These are phyloP conservation scores for Claviceps paspali DNA, from an alignment of 2,329 filamentous ascomycete genomes.

Conservation along the genomic window DNA sequence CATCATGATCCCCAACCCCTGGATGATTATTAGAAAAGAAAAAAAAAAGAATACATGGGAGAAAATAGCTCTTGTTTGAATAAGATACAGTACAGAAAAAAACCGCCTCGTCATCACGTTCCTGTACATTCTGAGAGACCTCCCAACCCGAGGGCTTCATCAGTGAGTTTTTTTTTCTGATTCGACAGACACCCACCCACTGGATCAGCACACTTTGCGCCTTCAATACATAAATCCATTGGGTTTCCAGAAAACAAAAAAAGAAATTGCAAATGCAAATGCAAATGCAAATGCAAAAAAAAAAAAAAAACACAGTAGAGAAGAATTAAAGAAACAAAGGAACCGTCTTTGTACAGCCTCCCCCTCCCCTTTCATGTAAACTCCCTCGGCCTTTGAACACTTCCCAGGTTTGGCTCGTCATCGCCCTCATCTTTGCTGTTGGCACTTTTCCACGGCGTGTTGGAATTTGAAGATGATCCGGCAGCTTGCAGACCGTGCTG, in stretches of 20 bases:
- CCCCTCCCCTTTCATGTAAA: constrained; percentile 12
- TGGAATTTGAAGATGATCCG: constrained; percentile 11
- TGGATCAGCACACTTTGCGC: neutral
- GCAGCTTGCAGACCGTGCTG: constrained; percentile 15
- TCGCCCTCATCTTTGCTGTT: constrained; percentile 15
- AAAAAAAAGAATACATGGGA: too few relatives aligned
- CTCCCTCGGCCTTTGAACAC: constrained; percentile 18
- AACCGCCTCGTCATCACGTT: too few relatives aligned
- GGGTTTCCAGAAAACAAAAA: neutral
- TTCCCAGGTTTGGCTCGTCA: constrained; percentile 16
- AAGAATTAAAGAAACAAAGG: neutral
- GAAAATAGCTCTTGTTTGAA: too few relatives aligned
- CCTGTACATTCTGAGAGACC: too few relatives aligned
- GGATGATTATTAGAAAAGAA: too few relatives aligned
- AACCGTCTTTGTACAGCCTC: neutral
- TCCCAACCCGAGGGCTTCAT: too few relatives aligned
- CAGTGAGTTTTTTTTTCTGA: too few relatives aligned
- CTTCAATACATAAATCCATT: neutral
- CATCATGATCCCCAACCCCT: too few relatives aligned
- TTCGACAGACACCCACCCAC: neutral
- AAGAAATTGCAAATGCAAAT: neutral
- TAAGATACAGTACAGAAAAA: too few relatives aligned
- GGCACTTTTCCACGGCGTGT: constrained; percentile 13
- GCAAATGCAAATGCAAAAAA: too few relatives aligned
- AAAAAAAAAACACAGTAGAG: neutral